These are phyloP conservation scores for Pezicula rhizophila DNA, from an alignment of 2,329 filamentous ascomycete species.

Conservation along the genomic window DNA sequence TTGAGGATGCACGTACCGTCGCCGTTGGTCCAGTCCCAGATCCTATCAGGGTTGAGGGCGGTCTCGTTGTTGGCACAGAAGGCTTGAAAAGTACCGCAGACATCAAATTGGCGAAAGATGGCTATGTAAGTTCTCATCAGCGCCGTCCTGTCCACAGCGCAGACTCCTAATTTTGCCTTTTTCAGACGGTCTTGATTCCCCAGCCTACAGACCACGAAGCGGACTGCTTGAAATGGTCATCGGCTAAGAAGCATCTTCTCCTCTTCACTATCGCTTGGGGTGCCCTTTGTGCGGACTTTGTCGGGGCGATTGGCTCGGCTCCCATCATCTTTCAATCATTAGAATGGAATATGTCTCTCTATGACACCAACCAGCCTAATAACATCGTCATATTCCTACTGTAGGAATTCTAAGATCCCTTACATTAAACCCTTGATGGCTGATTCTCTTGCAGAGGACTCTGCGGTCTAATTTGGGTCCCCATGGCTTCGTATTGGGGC, in stretches of 20 bases:
- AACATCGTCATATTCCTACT: conserved; percentile 47
- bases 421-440: background rate
- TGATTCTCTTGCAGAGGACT: conserved; percentile 1
- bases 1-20: background rate
- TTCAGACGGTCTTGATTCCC: conserved; percentile 44
- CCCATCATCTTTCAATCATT: background rate
- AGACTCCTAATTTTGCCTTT: background rate
- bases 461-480: conserved; percentile 15
- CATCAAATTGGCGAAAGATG: background rate
- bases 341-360: conserved; percentile 41
- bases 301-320: conserved; percentile 13
- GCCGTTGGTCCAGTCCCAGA: background rate
- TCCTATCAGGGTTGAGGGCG: background rate
- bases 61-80: background rate
- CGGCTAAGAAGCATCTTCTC: conserved; percentile 40
- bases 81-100: background rate
- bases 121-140: background rate
- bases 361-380: conserved; percentile 43
- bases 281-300: background rate
- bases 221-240: conserved; percentile 49
- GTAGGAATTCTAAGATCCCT: conserved; percentile 20
- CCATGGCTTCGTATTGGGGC: conserved; percentile 36
- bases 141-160: background rate
- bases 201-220: conserved; percentile 45
- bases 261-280: conserved; percentile 41